phyloP scores from a whole-genome alignment of 2,329 filamentous ascomycete species.

The Teratosphaeria gauchensis region DNA sequence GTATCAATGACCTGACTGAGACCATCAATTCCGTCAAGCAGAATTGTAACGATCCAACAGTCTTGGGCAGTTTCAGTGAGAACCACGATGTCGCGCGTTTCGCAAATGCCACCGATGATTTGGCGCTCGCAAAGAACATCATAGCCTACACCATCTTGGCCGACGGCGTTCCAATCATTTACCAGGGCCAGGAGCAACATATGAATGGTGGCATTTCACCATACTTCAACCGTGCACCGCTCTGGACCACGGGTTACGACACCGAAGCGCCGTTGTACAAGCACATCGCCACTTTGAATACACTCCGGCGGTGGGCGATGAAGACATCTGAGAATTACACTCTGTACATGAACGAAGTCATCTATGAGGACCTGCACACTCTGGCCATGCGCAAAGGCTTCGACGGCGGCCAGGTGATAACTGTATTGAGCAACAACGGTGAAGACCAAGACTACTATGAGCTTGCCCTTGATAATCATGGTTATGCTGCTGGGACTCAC shows the following conservation, averaged over 20 bases:
- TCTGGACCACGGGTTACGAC: constrained; percentile 32
- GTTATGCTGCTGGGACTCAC: constrained; percentile 15
- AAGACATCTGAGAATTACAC: constrained; percentile 30
- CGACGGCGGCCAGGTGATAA: constrained; percentile 32
- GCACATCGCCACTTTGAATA: constrained; percentile 31
- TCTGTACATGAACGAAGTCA: constrained; percentile 31
- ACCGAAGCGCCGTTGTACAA: constrained; percentile 32
- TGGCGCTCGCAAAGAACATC: constrained; percentile 30
- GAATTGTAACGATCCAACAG: constrained; percentile 29
- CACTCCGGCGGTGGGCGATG: constrained; percentile 35
- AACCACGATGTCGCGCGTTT: constrained; percentile 20
- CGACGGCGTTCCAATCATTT: constrained; percentile 31
- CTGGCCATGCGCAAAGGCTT: constrained; percentile 38
- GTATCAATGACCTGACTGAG: constrained; percentile 29
- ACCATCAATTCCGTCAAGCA: constrained; percentile 24
- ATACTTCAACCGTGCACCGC: constrained; percentile 28
- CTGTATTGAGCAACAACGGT: constrained; percentile 36
- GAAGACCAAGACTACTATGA: constrained; percentile 21
- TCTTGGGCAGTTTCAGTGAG: constrained; percentile 31
- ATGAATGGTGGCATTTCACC: constrained; percentile 24
- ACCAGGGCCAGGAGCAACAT: constrained; percentile 35
- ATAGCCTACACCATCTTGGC: constrained; percentile 29
- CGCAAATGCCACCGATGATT: constrained; percentile 27
- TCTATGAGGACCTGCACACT: constrained; percentile 36
- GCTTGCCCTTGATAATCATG: constrained; percentile 27